A percentile compares a stretch with the other conserved stretches of the same genome.
Conservation (phyloP, 768 basidiomycete species). For the Coprinellus micaceus region DNA sequence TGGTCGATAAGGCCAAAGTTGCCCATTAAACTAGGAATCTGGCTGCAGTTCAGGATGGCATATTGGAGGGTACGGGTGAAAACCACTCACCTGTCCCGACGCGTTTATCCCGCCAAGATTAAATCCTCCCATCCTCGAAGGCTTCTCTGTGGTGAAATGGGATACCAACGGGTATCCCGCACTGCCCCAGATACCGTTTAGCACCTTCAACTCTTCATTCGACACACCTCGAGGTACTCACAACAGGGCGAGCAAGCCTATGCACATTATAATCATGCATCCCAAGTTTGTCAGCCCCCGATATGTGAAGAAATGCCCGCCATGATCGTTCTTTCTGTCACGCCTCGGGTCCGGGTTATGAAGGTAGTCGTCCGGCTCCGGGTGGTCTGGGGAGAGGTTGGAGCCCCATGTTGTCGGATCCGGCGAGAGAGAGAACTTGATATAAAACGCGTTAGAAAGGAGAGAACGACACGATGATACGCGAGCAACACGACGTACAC, state of each 20-base stretch:
- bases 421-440: constrained; percentile 67
- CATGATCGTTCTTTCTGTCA: constrained; percentile 52
- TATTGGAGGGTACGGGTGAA: background rate
- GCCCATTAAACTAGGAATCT: constrained; percentile 60
- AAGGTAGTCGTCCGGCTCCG: constrained; percentile 67
- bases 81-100: constrained; percentile 57
- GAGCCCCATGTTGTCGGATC: constrained; percentile 74
- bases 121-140: constrained; percentile 57
- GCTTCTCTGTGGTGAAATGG: constrained; percentile 44
- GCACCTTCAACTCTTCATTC: background rate
- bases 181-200: constrained; percentile 25
- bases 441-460: background rate
- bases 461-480: constrained; percentile 31
- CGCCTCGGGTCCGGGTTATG: constrained; percentile 70
- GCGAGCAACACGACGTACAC: constrained; percentile 35
- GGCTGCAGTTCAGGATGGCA: constrained; percentile 1
- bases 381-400: constrained; percentile 51
- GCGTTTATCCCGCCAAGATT: constrained; percentile 76
- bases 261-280: constrained; percentile 54
- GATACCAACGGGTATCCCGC: constrained; percentile 63
- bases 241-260: constrained; percentile 59
- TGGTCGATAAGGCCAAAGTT: constrained; percentile 71
- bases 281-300: constrained; percentile 73
- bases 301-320: constrained; percentile 60
- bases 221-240: constrained; percentile 34